Evolutionary conservation across 352 stramenopile species (phyloP).

Genomic region (Blastocystis hominis): DNA sequence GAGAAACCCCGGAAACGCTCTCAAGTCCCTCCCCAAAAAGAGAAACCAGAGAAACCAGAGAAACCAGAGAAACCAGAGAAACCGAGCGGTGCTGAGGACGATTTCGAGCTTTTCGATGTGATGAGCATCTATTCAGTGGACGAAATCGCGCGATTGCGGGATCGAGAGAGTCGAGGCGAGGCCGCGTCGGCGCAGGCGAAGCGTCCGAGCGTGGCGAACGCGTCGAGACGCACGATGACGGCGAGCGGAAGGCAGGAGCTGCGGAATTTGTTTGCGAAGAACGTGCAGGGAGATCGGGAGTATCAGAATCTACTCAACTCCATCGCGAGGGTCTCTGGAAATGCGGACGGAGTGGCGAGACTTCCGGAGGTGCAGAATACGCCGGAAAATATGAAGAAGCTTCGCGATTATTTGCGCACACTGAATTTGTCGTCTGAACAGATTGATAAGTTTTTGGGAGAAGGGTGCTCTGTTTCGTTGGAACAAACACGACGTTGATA

Average conservation of each 20-base stretch:
- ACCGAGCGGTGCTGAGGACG: neutral
- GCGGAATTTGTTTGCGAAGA: constrained; percentile 21
- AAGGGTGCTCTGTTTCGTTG: constrained; percentile 40
- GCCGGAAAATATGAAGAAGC: constrained; percentile 25
- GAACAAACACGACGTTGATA: neutral
- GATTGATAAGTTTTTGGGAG: constrained; percentile 22
- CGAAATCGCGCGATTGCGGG: neutral
- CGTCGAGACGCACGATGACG: neutral
- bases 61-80: neutral
- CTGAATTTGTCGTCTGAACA: constrained; percentile 39
- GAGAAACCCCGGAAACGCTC: neutral
- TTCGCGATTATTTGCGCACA: constrained; percentile 2
- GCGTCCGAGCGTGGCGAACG: neutral
- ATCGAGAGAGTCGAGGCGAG: neutral
- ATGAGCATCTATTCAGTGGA: constrained; percentile 1
- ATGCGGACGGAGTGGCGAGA: neutral
- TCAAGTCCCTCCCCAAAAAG: neutral
- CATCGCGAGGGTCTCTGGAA: neutral
- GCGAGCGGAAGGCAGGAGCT: neutral
- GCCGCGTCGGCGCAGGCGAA: neutral
- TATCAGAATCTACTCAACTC: neutral
- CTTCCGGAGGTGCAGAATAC: constrained; percentile 3
- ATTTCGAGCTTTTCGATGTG: constrained; percentile 22
- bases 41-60: neutral
- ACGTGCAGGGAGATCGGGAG: neutral